Base-by-base conservation (phyloP, 2,329 filamentous ascomycete species). In the Sclerotinia borealis region DNA sequence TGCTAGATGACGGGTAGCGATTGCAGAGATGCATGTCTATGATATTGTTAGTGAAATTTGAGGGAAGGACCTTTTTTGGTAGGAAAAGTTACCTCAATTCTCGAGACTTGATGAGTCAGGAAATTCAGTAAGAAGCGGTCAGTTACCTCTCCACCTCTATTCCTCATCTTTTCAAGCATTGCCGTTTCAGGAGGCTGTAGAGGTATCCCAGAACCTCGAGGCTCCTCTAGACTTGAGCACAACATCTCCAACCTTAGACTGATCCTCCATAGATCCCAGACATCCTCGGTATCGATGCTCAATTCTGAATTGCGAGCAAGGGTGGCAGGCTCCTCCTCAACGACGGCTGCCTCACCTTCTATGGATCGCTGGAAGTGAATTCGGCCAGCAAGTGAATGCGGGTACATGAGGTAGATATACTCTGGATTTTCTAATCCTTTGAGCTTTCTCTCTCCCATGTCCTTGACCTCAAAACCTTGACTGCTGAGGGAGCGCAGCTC, bases 371-470 rank as follows among this genome's bases (percentile, higher is more conserved):
- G 90, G 43, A 88, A 83, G 17, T 89, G 84, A 65, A 92, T 87
- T 65, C 95, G 89, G 45, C 91, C 92, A 15, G 90, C 86, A 37
- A 99, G 84, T 0, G 89, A 85, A 75, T 96, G 92, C 2, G 95
- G 93, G 75, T 97, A 99, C 75, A 99, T 90, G 64, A 96, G 87
- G 77, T 96, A 98, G 69, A 99, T 89, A 65, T 92, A 89, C 75
- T 99, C 95, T 0, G 95, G 93, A 73, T 99, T 99, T 77, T 99
- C 95, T 15, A 99, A 86, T 36, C 95, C 95, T 78, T 99, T 99
- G 63, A 99, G 82, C 73, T 96, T 97, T 69, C 89, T 89, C 76
- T 98, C 93, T 55, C 95, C 95, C 75, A 96, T 89, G 72, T 97
- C 93, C 76, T 97, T 97, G 73, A 98, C 92, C 74, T 96, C 92